These are phyloP conservation scores for Alternaria triticimaculans DNA, from an alignment of 2,329 filamentous ascomycete genomes.

Conservation along the genomic window DNA sequence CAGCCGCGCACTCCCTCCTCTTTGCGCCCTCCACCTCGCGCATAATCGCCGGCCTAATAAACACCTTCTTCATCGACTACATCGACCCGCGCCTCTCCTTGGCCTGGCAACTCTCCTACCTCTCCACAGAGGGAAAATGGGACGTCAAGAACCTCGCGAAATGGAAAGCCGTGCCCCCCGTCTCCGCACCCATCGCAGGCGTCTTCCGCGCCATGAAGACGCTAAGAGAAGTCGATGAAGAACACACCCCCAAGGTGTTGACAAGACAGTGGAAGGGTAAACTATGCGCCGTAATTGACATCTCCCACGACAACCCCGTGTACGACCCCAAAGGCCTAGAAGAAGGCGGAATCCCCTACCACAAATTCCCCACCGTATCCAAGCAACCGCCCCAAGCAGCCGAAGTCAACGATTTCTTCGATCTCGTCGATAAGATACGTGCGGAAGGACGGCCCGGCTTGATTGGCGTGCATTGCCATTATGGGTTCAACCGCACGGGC, in stretches of 20 bases:
- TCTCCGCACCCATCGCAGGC: constrained; percentile 77
- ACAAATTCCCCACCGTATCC: constrained; percentile 90
- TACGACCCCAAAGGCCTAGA: constrained; percentile 72
- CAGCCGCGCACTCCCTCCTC: constrained; percentile 82
- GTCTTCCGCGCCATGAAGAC: constrained; percentile 93
- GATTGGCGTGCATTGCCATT: constrained; percentile 91
- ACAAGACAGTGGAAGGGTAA: constrained; percentile 69
- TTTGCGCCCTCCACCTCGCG: constrained; percentile 80
- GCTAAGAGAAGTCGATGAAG: constrained; percentile 83
- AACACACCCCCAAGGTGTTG: constrained; percentile 78
- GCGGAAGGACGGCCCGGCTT: constrained; percentile 46
- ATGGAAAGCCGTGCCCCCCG: constrained; percentile 80
- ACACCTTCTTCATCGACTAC: constrained; percentile 77
- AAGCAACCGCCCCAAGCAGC: constrained; percentile 79
- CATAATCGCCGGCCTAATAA: constrained; percentile 79
- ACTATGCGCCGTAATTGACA: constrained; percentile 83
- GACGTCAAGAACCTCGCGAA: constrained; percentile 96
- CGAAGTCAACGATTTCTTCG: constrained; percentile 66
- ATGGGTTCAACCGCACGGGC: constrained; percentile 93
- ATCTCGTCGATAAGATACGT: constrained; percentile 60
- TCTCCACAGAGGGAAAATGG: constrained; percentile 93
- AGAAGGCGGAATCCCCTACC: constrained; percentile 56
- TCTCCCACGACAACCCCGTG: constrained; percentile 87
- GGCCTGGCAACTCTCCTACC: constrained; percentile 89
- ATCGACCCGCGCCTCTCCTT: constrained; percentile 80